Evolutionary conservation across 2,329 filamentous ascomycete species (phyloP), one percentile per base, ranked within the genome.

Genomic region (Rhytidhysteron rufulum): DNA sequence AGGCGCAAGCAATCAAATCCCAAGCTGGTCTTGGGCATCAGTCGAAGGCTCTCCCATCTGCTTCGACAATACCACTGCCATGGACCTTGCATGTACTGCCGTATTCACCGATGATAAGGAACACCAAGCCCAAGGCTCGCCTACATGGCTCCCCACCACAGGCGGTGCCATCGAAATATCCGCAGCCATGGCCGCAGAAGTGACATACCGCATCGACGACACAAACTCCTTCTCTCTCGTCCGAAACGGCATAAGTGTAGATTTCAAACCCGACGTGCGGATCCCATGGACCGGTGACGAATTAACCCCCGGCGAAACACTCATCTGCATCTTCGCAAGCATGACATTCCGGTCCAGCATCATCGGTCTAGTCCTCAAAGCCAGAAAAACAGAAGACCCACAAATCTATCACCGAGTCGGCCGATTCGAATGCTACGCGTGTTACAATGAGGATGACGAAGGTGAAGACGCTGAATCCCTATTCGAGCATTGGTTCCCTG

Each of bases 21-120:
- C 61, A 7, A 63, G 55, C 46, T 65, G 61, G 61, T 62, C 60
- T 30, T 65, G 61, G 61, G 61, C 60, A 37, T 58, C 57, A 1
- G 41, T 62, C 9, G 58, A 63, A 49, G 61, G 60, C 15, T 63
- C 60, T 3, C 56, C 59, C 1, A 55, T 63, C 32, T 60, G 54
- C 43, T 63, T 62, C 34, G 61, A 65, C 42, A 63, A 62, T 20
- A 41, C 52, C 8, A 60, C 55, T 7, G 61, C 61, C 3, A 65
- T 65, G 60, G 61, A 65, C 36, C 45, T 65, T 0, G 61, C 59
- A 2, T 63, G 60, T 27, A 52, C 50, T 15, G 56, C 51, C 7
- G 54, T 51, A 2, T 63, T 62, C 30, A 45, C 53, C 1, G 45
- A 54, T 29, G 45, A 44, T 24, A 44, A 53, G 6, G 39, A 40